Evolutionary conservation across 345 rosid genomes (phyloP).

Genomic region (Ceriops decandra): DNA sequence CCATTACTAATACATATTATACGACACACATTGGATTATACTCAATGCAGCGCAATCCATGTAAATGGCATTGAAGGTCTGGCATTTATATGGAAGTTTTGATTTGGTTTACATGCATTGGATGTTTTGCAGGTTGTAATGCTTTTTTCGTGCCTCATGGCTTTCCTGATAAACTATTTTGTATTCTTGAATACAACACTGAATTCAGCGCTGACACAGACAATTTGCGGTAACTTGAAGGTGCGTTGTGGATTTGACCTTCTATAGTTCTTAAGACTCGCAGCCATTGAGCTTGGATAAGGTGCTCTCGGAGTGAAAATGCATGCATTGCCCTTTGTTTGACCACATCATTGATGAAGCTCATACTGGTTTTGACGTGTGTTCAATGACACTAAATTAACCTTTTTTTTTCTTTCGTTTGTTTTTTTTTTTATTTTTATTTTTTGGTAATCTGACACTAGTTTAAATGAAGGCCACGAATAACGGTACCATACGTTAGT

Average conservation of each 20-base stretch:
- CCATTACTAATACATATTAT: too few relatives aligned
- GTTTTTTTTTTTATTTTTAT: too few relatives aligned
- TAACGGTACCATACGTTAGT: too few relatives aligned
- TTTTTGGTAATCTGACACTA: too few relatives aligned
- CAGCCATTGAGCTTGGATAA: neutral
- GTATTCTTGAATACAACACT: conserved; percentile 27
- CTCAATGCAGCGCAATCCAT: neutral
- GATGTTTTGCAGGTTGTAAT: conserved; percentile 21
- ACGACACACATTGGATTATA: too few relatives aligned
- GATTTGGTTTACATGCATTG: neutral
- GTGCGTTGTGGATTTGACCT: conserved; percentile 3
- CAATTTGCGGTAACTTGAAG: conserved; percentile 30
- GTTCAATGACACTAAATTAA: too few relatives aligned
- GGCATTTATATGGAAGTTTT: neutral
- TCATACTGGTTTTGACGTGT: too few relatives aligned
- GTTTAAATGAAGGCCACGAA: too few relatives aligned
- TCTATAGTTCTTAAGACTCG: neutral
- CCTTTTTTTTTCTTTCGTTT: too few relatives aligned
- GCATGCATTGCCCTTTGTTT: too few relatives aligned
- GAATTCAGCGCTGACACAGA: conserved; percentile 27
- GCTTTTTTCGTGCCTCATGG: conserved; percentile 25
- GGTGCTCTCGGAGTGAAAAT: too few relatives aligned
- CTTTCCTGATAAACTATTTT: conserved; percentile 28
- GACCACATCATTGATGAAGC: too few relatives aligned
- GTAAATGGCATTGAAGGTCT: neutral